Conservation (phyloP, 192 early-diverging fungal species). For the Dissophora globulifera region DNA sequence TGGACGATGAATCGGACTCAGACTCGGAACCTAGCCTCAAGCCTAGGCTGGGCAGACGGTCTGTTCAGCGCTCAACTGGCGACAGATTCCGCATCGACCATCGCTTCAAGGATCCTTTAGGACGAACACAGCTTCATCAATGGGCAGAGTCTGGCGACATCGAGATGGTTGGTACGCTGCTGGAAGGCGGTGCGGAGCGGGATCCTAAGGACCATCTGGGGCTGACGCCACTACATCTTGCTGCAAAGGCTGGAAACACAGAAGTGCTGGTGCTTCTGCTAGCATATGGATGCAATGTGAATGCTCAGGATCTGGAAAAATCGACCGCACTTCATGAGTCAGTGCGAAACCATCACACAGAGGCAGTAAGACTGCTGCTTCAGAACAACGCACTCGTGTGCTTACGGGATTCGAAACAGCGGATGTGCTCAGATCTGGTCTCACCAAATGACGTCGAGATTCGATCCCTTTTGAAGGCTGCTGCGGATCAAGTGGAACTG, state of each 20-base stretch:
- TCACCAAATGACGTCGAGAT: slow-evolving; percentile 43
- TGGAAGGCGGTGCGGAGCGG: slow-evolving; percentile 70
- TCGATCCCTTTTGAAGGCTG: slow-evolving; percentile 21
- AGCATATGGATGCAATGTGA: slow-evolving; percentile 67
- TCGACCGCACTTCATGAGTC: slow-evolving; percentile 75
- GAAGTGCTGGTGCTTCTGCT: slow-evolving; percentile 58
- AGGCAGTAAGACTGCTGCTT: slow-evolving; percentile 57
- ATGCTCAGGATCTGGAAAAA: slow-evolving; percentile 69
- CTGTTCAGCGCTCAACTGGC: slow-evolving; percentile 33
- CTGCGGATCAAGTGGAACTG: slow-evolving; percentile 39
- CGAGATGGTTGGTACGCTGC: slow-evolving; percentile 58
- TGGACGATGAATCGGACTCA: slow-evolving; percentile 24
- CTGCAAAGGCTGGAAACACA: slow-evolving; percentile 65
- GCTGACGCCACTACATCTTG: slow-evolving; percentile 74
- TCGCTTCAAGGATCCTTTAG: slow-evolving; percentile 64
- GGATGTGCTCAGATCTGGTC: slow-evolving; percentile 64
- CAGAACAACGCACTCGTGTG: slow-evolving; percentile 56
- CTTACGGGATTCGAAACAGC: slow-evolving; percentile 65
- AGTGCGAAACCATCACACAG: slow-evolving; percentile 54
- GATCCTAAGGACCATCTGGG: slow-evolving; percentile 73
- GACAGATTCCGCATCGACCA: slow-evolving; percentile 59
- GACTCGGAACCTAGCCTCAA: slow-evolving; percentile 12
- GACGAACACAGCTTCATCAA: slow-evolving; percentile 73
- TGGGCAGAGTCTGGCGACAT: slow-evolving; percentile 70
- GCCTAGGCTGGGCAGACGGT: slow-evolving; percentile 7